These are phyloP conservation scores for Neurospora sp. DNA, from an alignment of 2,329 filamentous ascomycete genomes.

Conservation along the genomic window DNA sequence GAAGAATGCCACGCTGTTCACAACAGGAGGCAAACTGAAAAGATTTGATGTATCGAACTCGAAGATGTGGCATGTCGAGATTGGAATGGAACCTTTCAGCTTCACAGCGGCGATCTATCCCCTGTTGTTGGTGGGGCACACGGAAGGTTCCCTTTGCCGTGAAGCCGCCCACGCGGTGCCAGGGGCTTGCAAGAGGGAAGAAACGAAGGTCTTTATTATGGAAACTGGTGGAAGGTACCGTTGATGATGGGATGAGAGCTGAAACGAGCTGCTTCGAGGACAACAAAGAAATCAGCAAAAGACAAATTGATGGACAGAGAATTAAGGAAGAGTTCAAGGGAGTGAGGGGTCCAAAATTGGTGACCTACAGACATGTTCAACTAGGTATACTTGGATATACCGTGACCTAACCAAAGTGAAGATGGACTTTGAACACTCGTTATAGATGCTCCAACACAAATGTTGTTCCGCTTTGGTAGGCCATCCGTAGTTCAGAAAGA, in stretches of 20 bases:
- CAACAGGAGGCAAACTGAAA: background rate
- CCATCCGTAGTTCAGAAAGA: background rate
- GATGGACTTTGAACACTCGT: background rate
- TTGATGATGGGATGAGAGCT: background rate
- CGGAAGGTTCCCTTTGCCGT: background rate
- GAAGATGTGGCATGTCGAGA: background rate
- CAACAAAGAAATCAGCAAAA: too few species aligned
- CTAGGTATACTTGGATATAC: background rate
- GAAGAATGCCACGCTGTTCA: background rate
- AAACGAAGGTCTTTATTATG: background rate
- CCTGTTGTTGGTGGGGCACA: background rate
- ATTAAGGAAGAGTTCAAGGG: background rate
- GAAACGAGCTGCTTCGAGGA: too few species aligned
- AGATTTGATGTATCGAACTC: too few species aligned
- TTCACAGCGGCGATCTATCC: background rate
- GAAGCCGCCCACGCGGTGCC: background rate
- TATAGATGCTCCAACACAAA: background rate
- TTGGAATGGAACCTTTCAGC: background rate
- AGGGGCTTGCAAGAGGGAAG: background rate
- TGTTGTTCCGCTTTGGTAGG: background rate
- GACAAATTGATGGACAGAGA: background rate
- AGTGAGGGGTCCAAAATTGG: background rate
- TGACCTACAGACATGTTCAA: background rate
- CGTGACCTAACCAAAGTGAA: background rate
- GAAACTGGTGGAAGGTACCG: background rate